These are phyloP conservation scores for Cadophora luteo-olivacea DNA, from an alignment of 2,329 filamentous ascomycete genomes.

Conservation along the genomic window DNA sequence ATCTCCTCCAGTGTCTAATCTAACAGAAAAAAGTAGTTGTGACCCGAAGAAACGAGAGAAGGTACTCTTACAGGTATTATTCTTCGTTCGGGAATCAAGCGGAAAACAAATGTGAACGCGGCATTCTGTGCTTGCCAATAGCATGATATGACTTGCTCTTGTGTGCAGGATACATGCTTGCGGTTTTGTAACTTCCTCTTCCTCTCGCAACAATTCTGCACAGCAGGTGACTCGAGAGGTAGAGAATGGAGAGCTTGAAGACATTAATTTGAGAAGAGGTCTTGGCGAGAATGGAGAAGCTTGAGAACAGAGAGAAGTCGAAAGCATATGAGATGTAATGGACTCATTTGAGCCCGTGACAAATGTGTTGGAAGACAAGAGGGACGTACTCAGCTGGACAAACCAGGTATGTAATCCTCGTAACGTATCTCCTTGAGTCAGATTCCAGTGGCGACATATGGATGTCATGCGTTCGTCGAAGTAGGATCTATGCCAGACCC, in stretches of 20 bases:
- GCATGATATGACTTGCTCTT: background rate
- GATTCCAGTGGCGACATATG: background rate
- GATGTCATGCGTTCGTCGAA: background rate
- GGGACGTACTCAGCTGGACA: constrained; percentile 2
- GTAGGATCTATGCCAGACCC: constrained; percentile 2
- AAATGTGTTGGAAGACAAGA: background rate
- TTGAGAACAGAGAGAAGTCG: background rate
- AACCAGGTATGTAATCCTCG: constrained; percentile 6
- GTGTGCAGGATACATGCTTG: background rate
- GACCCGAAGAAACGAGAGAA: constrained; percentile 2
- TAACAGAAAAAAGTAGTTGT: background rate
- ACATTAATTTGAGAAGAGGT: background rate
- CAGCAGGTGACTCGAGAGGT: background rate
- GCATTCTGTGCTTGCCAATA: background rate
- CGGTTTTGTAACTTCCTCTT: background rate
- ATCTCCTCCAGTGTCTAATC: background rate
- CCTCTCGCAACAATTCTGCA: background rate
- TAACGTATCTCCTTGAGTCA: no score
- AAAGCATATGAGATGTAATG: background rate
- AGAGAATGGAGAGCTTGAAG: background rate
- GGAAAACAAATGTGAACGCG: background rate
- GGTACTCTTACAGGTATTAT: background rate
- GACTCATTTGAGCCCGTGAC: background rate
- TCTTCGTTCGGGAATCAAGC: background rate
- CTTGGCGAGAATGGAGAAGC: background rate